Base-by-base conservation (phyloP, 2,329 filamentous ascomycete genomes). In the Pseudogymnoascus sp. region DNA sequence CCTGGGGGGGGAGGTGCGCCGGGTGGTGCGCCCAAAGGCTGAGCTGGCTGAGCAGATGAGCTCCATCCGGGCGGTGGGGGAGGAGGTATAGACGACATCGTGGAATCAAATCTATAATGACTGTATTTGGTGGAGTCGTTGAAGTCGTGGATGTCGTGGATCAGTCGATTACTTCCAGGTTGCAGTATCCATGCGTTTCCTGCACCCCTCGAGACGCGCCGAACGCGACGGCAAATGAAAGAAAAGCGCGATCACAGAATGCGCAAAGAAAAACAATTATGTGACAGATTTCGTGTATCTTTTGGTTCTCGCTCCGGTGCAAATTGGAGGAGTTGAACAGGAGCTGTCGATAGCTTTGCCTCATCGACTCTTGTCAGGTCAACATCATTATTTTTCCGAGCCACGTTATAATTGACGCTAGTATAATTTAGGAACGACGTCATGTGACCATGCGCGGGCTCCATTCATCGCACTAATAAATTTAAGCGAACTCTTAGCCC, bases 1-100 rank as follows among this genome's bases (percentile, higher is more conserved):
- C 91, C 91, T 26, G 92, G 92, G 23, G 93, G 92, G 62, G 92
- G 91, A 67, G 93, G 92, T 63, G 79, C 78, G 63, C 75, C 74
- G 36, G 75, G 73, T 67, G 75, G 74, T 66, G 74, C 72, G 68
- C 75, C 80, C 72, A 80, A 71, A 66, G 80, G 77, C 71, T 82
- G 78, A 6, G 80, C 78, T 61, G 79, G 79, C 69, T 80, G 78
- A 68, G 78, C 77, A 66, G 76, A 75, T 66, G 79, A 79, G 67
- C 79, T 79, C 83, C 85, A 87, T 75, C 85, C 85, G 67, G 86
- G 86, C 66, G 87, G 87, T n/a, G 87, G 86, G 34, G 87, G 87
- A 71, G 81, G 82, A 69, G 86, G 84, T 70, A 84, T 76, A 70
- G 78, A 84, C 71, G 81, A 79, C 85, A 86, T 86, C 65, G 64